Conservation (phyloP, 2,329 filamentous ascomycete genomes). For the Trichoderma semiorbis region DNA sequence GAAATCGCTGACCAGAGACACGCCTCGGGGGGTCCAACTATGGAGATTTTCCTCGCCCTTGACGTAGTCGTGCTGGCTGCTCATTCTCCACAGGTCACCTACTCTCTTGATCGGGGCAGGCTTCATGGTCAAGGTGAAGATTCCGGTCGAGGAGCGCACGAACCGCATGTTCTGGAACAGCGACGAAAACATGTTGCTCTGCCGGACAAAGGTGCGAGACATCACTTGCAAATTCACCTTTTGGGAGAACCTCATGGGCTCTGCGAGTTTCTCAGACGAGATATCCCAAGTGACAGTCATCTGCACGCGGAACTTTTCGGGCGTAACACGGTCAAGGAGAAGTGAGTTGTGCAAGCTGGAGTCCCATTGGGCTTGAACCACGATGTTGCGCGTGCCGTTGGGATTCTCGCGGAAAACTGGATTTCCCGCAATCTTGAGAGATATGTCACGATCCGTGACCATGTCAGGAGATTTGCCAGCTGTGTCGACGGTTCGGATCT, state of each 20-base stretch:
- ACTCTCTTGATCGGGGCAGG: constrained; percentile 88
- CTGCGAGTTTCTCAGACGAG: constrained; percentile 74
- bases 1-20: constrained; percentile 87
- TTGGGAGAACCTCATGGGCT: constrained; percentile 82
- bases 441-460: constrained; percentile 68
- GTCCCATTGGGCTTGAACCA: constrained; percentile 91
- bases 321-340: constrained; percentile 87
- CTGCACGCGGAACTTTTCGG: constrained; percentile 90
- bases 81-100: constrained; percentile 94
- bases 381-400: constrained; percentile 85
- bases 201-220: constrained; percentile 77
- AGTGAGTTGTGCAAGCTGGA: constrained; percentile 88
- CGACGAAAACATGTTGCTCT: constrained; percentile 80
- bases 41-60: constrained; percentile 88
- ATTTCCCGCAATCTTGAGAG: constrained; percentile 71
- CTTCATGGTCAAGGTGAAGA: constrained; percentile 82
- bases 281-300: constrained; percentile 86
- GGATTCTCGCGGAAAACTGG: constrained; percentile 80
- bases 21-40: constrained; percentile 83
- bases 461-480: constrained; percentile 81
- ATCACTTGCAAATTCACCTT: constrained; percentile 80
- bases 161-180: constrained; percentile 83
- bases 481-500: constrained; percentile 78
- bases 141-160: constrained; percentile 79
- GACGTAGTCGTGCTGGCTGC: constrained; percentile 90